Percentiles rank a stretch among this genome's conserved stretches.
These are phyloP conservation scores for Ajuga reptans DNA, from an alignment of 305 asterid species.

Conservation along the genomic window DNA sequence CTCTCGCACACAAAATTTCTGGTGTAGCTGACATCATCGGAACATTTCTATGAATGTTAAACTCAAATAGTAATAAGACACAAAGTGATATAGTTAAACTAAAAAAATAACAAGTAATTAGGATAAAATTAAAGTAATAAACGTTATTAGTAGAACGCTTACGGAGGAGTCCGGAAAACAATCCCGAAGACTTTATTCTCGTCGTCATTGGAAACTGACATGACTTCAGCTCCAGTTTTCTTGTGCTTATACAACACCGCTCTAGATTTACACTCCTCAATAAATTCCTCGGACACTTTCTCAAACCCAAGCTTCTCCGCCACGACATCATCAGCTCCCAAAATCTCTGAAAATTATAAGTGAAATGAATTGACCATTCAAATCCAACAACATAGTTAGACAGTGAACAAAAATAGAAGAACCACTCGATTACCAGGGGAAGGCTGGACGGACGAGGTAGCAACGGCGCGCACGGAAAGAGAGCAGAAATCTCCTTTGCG, in stretches of 20 bases:
- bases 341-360: conserved; percentile 29
- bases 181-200: conserved; percentile 96
- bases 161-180: conserved; percentile 96
- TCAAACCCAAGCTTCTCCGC: conserved; percentile 88
- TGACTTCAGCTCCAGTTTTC: conserved; percentile 90
- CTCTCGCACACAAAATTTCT: background rate
- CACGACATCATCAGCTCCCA: conserved; percentile 69
- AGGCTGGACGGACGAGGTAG: conserved; percentile 63
- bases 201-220: conserved; percentile 86
- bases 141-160: conserved; percentile 26
- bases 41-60: background rate
- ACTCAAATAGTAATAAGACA: background rate
- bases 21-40: background rate
- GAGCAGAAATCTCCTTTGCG: conserved; percentile 37
- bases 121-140: background rate
- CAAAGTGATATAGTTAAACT: background rate
- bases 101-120: background rate
- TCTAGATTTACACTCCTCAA: conserved; percentile 88
- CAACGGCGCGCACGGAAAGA: conserved; percentile 53
- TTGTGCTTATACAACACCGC: conserved; percentile 90
- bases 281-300: conserved; percentile 73
- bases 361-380: background rate
- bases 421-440: conserved; percentile 38
- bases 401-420: background rate
- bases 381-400: background rate